Evolutionary conservation across 2,329 filamentous ascomycete genomes (phyloP).

Genomic region (Verticillium isaacii): DNA sequence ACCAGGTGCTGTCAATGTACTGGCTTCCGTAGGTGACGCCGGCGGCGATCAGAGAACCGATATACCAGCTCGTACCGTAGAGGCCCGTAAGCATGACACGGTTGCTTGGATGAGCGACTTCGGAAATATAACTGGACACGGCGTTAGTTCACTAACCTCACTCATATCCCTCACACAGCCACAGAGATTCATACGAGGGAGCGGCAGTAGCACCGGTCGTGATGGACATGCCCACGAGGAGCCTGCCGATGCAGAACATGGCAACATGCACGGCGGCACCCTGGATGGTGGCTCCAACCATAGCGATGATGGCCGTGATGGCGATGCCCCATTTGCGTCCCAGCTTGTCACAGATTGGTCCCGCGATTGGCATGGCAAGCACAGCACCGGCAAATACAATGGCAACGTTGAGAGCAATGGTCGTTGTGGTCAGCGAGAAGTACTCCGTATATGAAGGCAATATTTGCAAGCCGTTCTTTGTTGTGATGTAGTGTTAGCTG

Average conservation of each 20-base stretch:
- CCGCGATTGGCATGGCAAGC: constrained; percentile 3
- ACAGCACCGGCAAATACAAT: constrained; percentile 1
- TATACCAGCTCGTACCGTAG: background rate
- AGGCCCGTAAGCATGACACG: background rate
- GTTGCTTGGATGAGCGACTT: background rate
- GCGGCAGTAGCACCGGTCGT: constrained; percentile 3
- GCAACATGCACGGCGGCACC: constrained; percentile 3
- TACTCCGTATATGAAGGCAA: constrained; percentile 4
- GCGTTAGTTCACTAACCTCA: background rate
- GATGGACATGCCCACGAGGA: background rate
- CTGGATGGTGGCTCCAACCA: constrained; percentile 2
- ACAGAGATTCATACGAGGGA: constrained; percentile 1
- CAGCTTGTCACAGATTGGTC: background rate
- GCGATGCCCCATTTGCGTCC: constrained; percentile 4
- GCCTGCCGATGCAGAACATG: constrained; percentile 4
- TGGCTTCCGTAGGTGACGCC: constrained; percentile 3
- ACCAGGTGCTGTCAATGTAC: constrained; percentile 2
- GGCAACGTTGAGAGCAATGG: constrained; percentile 3
- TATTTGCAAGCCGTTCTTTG: constrained; percentile 1
- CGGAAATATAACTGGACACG: background rate
- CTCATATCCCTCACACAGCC: background rate
- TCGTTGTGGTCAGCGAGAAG: background rate
- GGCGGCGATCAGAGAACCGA: background rate
- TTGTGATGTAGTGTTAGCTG: too few species aligned
- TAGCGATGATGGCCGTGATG: constrained; percentile 1